These are phyloP conservation scores for Leccinum olivaceoglutinosum DNA, from an alignment of 1,284 basidiomycete species.

Conservation along the genomic window DNA sequence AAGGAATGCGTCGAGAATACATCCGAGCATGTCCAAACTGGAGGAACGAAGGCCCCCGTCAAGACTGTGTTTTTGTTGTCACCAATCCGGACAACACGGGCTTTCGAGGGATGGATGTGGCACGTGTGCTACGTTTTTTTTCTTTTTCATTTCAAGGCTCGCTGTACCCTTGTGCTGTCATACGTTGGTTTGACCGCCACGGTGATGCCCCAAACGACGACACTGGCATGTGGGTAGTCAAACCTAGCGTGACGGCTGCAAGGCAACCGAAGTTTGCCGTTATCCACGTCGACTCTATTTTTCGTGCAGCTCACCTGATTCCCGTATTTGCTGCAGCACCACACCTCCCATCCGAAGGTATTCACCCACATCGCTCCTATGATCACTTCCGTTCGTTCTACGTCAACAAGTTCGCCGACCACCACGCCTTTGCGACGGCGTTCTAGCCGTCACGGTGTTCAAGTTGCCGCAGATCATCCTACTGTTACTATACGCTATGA, in stretches of 20 bases:
- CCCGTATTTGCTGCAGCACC: constrained; percentile 4
- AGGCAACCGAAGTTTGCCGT: constrained; percentile 1
- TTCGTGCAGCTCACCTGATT: constrained; percentile 9
- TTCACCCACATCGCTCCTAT: not conserved
- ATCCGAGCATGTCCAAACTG: constrained; percentile 5
- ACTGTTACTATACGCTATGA: not conserved
- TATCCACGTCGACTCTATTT: constrained; percentile 11
- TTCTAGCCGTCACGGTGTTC: not conserved
- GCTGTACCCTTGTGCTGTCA: constrained; percentile 7
- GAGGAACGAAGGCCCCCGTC: constrained; percentile 2
- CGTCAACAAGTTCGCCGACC: not conserved
- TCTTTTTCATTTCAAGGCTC: not conserved
- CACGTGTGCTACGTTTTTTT: constrained; percentile 1
- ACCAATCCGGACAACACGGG: not conserved
- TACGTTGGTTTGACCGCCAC: constrained; percentile 8
- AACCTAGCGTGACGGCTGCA: not conserved
- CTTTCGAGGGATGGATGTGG: not conserved
- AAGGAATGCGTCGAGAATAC: constrained; percentile 8
- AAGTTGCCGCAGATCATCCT: not conserved
- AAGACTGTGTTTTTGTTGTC: constrained; percentile 10
- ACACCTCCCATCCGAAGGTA: not conserved
- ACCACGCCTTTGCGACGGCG: not conserved
- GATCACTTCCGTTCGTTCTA: not conserved
- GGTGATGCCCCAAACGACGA: not conserved
- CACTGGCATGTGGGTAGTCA: constrained; percentile 12